These are phyloP conservation scores for Pseudozyma sp. DNA, from an alignment of 1,284 basidiomycete species.

Conservation along the genomic window DNA sequence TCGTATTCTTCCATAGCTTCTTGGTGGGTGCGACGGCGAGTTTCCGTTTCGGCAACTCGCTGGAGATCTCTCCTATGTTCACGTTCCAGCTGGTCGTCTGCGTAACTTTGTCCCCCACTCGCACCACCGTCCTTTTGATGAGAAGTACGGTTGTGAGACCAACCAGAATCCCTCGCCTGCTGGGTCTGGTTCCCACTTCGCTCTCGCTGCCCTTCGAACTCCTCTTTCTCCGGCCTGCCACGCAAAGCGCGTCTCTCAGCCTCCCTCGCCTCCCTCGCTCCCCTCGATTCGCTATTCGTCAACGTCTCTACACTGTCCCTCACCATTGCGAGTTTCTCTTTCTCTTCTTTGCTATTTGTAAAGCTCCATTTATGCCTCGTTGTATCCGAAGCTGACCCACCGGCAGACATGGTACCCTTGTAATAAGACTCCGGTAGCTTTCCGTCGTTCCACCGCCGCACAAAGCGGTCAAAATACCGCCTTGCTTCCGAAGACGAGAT, in stretches of 20 bases:
- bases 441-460: conserved; percentile 46
- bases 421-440: conserved; percentile 30
- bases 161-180: too few species aligned
- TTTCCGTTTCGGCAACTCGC: conserved; percentile 5
- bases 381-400: conserved; percentile 1
- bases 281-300: conserved; percentile 40
- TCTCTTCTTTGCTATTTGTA: conserved; percentile 15
- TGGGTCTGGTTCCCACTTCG: too few species aligned
- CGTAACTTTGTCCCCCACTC: conserved; percentile 1
- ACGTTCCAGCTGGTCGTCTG: conserved; percentile 16
- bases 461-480: conserved; percentile 51
- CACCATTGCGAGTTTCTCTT: conserved; percentile 29
- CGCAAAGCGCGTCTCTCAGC: conserved; percentile 24
- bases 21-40: conserved; percentile 4
- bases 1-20: conserved; percentile 19
- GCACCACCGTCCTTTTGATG: not conserved
- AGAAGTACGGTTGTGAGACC: not conserved
- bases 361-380: conserved; percentile 44
- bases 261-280: conserved; percentile 44
- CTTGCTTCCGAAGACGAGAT: conserved; percentile 43
- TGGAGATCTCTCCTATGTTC: conserved; percentile 18
- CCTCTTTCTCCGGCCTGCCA: not conserved
- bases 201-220: not conserved
- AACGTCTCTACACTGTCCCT: conserved; percentile 49
- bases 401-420: conserved; percentile 12